Conservation (phyloP, 2,329 filamentous ascomycete genomes). For the Colletotrichum liriopes region DNA sequence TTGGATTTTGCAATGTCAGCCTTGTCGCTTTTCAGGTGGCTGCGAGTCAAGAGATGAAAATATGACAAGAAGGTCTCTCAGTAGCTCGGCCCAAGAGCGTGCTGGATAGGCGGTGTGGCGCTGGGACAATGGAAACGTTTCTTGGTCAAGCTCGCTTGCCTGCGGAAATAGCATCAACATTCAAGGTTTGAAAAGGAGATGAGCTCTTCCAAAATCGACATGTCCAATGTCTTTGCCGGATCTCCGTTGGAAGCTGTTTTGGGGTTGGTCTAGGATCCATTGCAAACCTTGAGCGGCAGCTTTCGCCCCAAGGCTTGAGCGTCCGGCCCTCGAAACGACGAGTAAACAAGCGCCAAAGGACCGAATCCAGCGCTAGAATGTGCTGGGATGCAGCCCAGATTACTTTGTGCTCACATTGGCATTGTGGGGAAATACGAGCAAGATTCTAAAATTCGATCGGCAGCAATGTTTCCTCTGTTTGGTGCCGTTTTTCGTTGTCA, state of each 20-base stretch:
- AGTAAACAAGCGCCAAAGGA: slow-evolving; percentile 9
- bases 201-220: background rate
- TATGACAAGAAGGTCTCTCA: background rate
- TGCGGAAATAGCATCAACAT: background rate
- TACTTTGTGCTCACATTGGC: background rate
- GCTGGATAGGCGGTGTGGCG: background rate
- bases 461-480: background rate
- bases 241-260: background rate
- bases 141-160: background rate
- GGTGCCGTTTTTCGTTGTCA: background rate
- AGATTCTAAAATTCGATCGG: background rate
- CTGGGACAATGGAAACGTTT: too few relatives aligned
- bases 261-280: background rate
- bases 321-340: background rate
- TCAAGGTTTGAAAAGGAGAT: slow-evolving; percentile 1
- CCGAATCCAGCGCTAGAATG: background rate
- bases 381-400: background rate
- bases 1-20: background rate
- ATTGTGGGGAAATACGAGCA: background rate
- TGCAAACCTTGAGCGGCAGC: slow-evolving; percentile 4
- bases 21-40: background rate
- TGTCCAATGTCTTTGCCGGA: background rate
- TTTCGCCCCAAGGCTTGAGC: background rate
- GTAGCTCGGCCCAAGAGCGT: background rate
- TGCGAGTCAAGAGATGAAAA: slow-evolving; percentile 17